Conservation (phyloP, 2,329 filamentous ascomycete species). For the Curvularia spicifera region DNA sequence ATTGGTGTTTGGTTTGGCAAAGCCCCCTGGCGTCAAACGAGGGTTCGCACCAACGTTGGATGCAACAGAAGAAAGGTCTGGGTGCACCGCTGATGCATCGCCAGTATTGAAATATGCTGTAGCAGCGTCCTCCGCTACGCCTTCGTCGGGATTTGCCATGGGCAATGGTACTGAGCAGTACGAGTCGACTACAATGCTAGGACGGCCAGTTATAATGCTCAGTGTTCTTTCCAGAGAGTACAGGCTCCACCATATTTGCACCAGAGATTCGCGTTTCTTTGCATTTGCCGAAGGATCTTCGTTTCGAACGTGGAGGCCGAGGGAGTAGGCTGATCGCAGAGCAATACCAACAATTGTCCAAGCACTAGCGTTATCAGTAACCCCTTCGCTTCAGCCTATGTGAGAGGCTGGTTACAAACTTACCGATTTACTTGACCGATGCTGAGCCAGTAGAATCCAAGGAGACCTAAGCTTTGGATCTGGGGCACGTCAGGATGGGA, state of each 20-base stretch:
- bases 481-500: slow-evolving; percentile 48
- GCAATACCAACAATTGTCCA: slow-evolving; percentile 49
- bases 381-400: neutral
- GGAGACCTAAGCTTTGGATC: slow-evolving; percentile 49
- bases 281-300: slow-evolving; percentile 38
- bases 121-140: slow-evolving; percentile 20
- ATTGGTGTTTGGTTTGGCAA: slow-evolving; percentile 19
- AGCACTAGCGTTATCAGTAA: slow-evolving; percentile 38
- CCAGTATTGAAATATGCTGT: slow-evolving; percentile 15
- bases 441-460: slow-evolving; percentile 51
- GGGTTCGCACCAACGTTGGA: slow-evolving; percentile 9
- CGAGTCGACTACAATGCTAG: slow-evolving; percentile 46
- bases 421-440: slow-evolving; percentile 52
- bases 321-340: slow-evolving; percentile 46
- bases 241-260: slow-evolving; percentile 52
- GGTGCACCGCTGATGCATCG: slow-evolving; percentile 7
- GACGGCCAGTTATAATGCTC: slow-evolving; percentile 50
- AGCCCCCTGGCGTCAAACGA: slow-evolving; percentile 7
- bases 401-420: slow-evolving; percentile 10
- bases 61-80: slow-evolving; percentile 6
- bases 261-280: slow-evolving; percentile 44
- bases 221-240: slow-evolving; percentile 51
- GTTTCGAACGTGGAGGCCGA: slow-evolving; percentile 51
- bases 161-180: slow-evolving; percentile 48
- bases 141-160: slow-evolving; percentile 30